Percentiles rank a stretch among this genome's conserved stretches.
Conservation (phyloP, 345 rosid species). For the Schrenkiella parvula region DNA sequence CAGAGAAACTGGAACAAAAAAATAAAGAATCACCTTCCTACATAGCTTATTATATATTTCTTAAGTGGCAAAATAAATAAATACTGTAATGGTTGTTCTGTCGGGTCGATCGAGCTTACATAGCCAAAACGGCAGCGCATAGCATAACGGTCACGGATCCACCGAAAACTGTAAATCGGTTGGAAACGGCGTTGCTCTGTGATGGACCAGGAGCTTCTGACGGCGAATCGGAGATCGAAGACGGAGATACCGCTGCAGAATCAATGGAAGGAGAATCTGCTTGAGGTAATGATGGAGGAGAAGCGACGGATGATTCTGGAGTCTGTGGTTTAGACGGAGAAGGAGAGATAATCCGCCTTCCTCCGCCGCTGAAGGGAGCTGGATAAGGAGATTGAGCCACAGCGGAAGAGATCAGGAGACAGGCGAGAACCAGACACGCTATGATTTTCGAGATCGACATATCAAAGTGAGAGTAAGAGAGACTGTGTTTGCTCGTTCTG, state of each 20-base stretch:
- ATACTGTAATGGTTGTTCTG: background rate
- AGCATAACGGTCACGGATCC: conserved; percentile 9
- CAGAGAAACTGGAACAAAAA: background rate
- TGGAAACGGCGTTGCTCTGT: background rate
- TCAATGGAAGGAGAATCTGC: conserved; percentile 17
- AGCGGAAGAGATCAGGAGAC: conserved; percentile 3
- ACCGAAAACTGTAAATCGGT: conserved; percentile 5
- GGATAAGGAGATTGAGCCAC: conserved; percentile 26
- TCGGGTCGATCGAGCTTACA: background rate
- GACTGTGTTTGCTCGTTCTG: background rate
- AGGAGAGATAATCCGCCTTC: conserved; percentile 10
- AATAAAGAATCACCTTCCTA: background rate
- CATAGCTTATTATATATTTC: background rate
- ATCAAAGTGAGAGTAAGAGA: background rate
- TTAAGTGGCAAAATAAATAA: background rate
- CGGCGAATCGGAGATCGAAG: conserved; percentile 19
- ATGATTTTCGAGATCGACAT: background rate
- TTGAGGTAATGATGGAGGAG: conserved; percentile 7
- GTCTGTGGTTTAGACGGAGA: conserved; percentile 3
- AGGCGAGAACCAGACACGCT: background rate
- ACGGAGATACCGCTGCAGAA: background rate
- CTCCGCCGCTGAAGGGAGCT: conserved; percentile 11
- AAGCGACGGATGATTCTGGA: background rate
- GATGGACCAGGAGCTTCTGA: conserved; percentile 25
- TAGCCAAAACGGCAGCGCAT: conserved; percentile 16